A percentile compares a stretch with the other conserved stretches of the same genome.
Conservation (phyloP, 2,329 filamentous ascomycete genomes). For the Xylariaceae sp. region DNA sequence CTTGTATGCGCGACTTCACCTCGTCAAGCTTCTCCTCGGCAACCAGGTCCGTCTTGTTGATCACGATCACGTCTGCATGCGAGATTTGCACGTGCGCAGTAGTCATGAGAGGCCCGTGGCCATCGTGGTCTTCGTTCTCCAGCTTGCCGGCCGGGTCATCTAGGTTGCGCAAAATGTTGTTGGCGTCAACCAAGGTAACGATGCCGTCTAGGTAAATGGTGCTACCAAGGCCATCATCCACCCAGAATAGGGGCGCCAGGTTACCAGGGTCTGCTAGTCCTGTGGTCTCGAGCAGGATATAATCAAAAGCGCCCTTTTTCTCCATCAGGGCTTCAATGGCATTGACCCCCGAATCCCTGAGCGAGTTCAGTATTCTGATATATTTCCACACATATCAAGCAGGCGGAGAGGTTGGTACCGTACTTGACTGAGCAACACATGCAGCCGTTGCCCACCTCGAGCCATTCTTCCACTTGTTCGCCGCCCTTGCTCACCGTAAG, state of each 20-base stretch:
- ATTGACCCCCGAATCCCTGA: constrained; percentile 80
- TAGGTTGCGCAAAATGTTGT: constrained; percentile 77
- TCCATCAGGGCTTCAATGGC: constrained; percentile 96
- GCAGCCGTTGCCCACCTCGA: constrained; percentile 92
- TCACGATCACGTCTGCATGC: constrained; percentile 87
- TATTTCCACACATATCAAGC: not conserved
- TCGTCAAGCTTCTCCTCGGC: constrained; percentile 57
- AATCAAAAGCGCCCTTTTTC: constrained; percentile 88
- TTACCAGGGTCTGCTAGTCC: constrained; percentile 94
- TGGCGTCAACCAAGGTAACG: constrained; percentile 90
- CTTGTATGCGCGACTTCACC: constrained; percentile 63
- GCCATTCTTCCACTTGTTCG: constrained; percentile 84
- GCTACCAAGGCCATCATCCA: constrained; percentile 90
- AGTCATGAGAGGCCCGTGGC: constrained; percentile 65
- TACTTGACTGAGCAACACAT: constrained; percentile 97
- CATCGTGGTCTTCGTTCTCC: constrained; percentile 41
- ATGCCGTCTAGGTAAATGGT: constrained; percentile 96
- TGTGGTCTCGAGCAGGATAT: constrained; percentile 94
- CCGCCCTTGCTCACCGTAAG: constrained; percentile 82
- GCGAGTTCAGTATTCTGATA: constrained; percentile 15
- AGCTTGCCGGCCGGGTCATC: constrained; percentile 60
- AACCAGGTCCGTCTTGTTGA: constrained; percentile 91
- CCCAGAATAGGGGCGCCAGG: constrained; percentile 92
- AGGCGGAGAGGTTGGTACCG: constrained; percentile 1
- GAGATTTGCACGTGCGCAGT: constrained; percentile 95